phyloP scores from a whole-genome alignment of 805 yeast genomes.

The Monosporozyma unispora region DNA sequence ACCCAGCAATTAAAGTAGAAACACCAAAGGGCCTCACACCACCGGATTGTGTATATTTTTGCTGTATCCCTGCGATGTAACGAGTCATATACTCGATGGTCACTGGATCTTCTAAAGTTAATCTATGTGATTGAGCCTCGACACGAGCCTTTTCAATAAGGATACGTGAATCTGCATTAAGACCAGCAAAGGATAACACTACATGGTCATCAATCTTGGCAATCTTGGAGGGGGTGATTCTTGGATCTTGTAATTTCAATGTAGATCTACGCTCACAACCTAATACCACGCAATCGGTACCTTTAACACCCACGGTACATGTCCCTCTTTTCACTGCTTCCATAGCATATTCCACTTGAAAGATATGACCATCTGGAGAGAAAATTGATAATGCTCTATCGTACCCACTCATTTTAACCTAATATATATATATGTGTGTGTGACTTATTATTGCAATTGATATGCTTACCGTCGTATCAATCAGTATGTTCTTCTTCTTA shows the following conservation, averaged over 20 bases:
- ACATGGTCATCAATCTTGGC: conserved; percentile 86
- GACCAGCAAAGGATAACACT: conserved; percentile 89
- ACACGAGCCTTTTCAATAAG: conserved; percentile 91
- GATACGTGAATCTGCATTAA: conserved; percentile 96
- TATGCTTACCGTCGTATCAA: no score
- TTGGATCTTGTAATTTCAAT: conserved; percentile 87
- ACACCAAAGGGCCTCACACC: conserved; percentile 98
- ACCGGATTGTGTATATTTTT: conserved; percentile 92
- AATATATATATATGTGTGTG: no score
- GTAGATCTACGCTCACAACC: conserved; percentile 97
- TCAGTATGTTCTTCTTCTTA: no score
- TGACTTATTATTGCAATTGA: no score
- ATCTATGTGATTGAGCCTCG: conserved; percentile 90
- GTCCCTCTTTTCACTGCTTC: conserved; percentile 99
- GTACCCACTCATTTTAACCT: conserved; percentile 88
- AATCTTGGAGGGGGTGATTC: conserved; percentile 92
- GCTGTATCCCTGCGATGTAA: conserved; percentile 97
- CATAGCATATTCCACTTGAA: conserved; percentile 95
- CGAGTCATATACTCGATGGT: conserved; percentile 84
- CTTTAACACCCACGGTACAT: conserved; percentile 95
- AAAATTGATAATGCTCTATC: conserved; percentile 97
- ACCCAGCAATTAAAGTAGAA: conserved; percentile 90
- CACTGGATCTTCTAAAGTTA: conserved; percentile 92
- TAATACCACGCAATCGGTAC: conserved; percentile 76
- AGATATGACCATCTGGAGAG: conserved; percentile 98